Evolutionary conservation across 2,329 filamentous ascomycete species (phyloP).

Genomic region (Sporothrix protearum): DNA sequence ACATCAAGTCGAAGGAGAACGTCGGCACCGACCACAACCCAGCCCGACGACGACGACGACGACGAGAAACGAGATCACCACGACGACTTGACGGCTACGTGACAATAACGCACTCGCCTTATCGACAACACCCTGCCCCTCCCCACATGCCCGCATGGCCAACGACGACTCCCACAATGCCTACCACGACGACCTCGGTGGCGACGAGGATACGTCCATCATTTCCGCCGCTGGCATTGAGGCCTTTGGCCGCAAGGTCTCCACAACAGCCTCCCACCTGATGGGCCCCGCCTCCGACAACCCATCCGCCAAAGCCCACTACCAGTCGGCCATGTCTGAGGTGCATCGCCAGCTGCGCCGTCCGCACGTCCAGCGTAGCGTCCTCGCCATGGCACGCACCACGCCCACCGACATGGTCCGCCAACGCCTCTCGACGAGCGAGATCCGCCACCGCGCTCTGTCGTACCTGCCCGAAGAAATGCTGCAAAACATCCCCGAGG

Average conservation of each 20-base stretch:
- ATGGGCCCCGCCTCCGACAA: constrained; percentile 62
- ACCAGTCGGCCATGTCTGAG: constrained; percentile 82
- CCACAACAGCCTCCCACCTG: constrained; percentile 85
- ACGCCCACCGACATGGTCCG: constrained; percentile 92
- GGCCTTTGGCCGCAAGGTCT: constrained; percentile 91
- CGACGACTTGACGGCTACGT: not conserved
- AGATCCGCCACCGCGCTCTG: constrained; percentile 91
- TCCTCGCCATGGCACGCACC: constrained; percentile 87
- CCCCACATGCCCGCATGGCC: constrained; percentile 30
- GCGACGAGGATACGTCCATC: constrained; percentile 49
- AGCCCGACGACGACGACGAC: too few relatives aligned
- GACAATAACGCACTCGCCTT: not conserved
- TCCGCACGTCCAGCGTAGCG: constrained; percentile 78
- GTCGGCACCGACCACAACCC: too few relatives aligned
- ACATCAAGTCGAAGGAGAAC: too few relatives aligned
- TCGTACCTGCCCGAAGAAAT: constrained; percentile 87
- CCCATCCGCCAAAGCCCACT: constrained; percentile 59
- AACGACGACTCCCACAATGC: constrained; percentile 42
- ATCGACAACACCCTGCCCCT: too few relatives aligned
- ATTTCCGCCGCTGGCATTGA: constrained; percentile 70
- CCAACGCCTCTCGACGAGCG: constrained; percentile 80
- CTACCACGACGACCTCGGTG: constrained; percentile 45
- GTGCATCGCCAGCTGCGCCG: constrained; percentile 85
- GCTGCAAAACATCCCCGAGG: constrained; percentile 81
- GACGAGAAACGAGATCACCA: too few relatives aligned